Conservation (phyloP, 1,284 basidiomycete species). For the Marasmius tenuissimus region DNA sequence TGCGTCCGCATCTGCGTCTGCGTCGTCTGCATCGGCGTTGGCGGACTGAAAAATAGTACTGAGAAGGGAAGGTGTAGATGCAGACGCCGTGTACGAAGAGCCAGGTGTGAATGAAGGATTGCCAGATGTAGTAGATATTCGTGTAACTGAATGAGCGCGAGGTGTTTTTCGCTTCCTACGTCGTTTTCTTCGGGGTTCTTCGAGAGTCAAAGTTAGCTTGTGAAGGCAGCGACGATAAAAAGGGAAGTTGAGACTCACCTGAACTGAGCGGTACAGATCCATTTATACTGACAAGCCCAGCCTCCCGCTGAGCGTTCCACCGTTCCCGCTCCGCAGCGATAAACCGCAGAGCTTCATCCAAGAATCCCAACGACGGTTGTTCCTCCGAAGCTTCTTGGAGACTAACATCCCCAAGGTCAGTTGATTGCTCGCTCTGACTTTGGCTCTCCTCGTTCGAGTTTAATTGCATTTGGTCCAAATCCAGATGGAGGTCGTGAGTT, state of each 20-base stretch:
- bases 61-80: constrained; percentile 14
- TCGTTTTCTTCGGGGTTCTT: constrained; percentile 47
- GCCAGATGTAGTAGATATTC: constrained; percentile 19
- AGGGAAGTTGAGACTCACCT: neutral
- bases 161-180: constrained; percentile 43
- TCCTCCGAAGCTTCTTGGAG: constrained; percentile 14
- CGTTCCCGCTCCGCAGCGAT: constrained; percentile 64
- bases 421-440: neutral
- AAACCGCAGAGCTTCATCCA: constrained; percentile 65
- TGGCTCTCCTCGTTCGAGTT: constrained; percentile 2
- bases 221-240: constrained; percentile 11
- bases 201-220: constrained; percentile 38
- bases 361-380: constrained; percentile 59
- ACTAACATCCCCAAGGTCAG: constrained; percentile 5
- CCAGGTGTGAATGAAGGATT: neutral
- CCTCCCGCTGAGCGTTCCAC: constrained; percentile 45
- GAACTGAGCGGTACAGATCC: constrained; percentile 15
- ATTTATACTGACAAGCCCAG: constrained; percentile 10
- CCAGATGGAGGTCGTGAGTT: constrained; percentile 12
- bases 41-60: neutral
- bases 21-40: constrained; percentile 5
- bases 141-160: constrained; percentile 21
- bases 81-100: constrained; percentile 19
- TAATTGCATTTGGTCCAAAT: constrained; percentile 4
- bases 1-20: constrained; percentile 24